These are phyloP conservation scores for Lentinula detonsa DNA, from an alignment of 768 basidiomycete genomes.

Conservation along the genomic window DNA sequence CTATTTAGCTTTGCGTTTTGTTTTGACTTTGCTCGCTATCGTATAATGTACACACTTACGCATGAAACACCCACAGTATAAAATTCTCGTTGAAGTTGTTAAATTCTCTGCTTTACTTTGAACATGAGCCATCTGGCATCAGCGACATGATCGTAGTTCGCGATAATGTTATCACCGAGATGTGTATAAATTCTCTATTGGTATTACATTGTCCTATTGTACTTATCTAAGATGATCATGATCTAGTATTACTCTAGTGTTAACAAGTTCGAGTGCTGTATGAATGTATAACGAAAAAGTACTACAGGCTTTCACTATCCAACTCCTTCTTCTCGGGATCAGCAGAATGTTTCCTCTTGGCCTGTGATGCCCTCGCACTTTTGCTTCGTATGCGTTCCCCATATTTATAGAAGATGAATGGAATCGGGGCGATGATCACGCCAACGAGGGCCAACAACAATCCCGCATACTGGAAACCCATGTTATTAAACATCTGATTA, in stretches of 20 bases:
- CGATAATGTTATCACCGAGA: not conserved
- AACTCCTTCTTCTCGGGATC: not conserved
- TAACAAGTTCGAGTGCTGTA: not conserved
- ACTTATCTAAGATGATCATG: not conserved
- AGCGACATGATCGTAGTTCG: not conserved
- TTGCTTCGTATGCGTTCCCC: slow-evolving; percentile 33
- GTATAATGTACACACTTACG: not conserved
- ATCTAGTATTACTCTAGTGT: not conserved
- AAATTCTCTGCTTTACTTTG: no score
- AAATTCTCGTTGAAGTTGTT: no score
- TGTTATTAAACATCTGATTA: slow-evolving; percentile 33
- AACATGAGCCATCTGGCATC: no score
- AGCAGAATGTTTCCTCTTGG: slow-evolving; percentile 1
- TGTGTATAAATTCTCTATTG: not conserved
- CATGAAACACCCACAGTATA: no score
- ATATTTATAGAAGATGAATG: slow-evolving; percentile 32
- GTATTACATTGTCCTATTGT: not conserved
- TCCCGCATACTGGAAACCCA: slow-evolving; percentile 35
- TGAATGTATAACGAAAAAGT: no score
- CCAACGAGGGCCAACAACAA: slow-evolving; percentile 28
- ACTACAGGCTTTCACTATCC: not conserved
- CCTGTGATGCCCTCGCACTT: slow-evolving; percentile 8
- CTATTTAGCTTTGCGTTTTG: not conserved
- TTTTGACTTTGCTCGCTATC: not conserved
- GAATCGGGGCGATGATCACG: slow-evolving; percentile 28